Percentiles rank a stretch among this genome's conserved stretches.
Conservation (phyloP, 2,329 filamentous ascomycete species). For the Alternaria sp. region DNA sequence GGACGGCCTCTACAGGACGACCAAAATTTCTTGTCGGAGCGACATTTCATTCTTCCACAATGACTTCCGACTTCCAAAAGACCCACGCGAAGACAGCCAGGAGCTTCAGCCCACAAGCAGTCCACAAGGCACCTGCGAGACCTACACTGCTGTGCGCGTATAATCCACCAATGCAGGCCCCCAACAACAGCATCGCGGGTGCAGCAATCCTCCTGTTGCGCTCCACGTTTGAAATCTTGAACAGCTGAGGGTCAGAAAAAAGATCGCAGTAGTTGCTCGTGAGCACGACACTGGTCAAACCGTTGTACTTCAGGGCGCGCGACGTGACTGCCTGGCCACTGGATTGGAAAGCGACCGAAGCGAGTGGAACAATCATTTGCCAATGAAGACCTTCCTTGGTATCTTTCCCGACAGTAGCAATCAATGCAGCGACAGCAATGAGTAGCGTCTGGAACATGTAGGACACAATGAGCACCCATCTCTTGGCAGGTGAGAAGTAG, state of each 20-base stretch:
- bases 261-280: slow-evolving; percentile 84
- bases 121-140: slow-evolving; percentile 60
- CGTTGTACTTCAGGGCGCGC: slow-evolving; percentile 71
- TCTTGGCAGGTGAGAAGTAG: slow-evolving; percentile 64
- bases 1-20: not conserved
- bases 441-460: slow-evolving; percentile 52
- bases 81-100: slow-evolving; percentile 50
- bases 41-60: not conserved
- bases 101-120: slow-evolving; percentile 51
- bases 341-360: slow-evolving; percentile 76
- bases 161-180: slow-evolving; percentile 62
- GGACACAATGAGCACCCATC: slow-evolving; percentile 66
- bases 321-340: slow-evolving; percentile 80
- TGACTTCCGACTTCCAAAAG: slow-evolving; percentile 49
- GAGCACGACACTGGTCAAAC: slow-evolving; percentile 78
- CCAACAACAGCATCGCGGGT: slow-evolving; percentile 59
- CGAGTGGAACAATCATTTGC: slow-evolving; percentile 69
- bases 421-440: slow-evolving; percentile 50
- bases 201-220: slow-evolving; percentile 61
- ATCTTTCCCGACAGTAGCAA: slow-evolving; percentile 52
- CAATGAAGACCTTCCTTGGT: slow-evolving; percentile 52
- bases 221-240: slow-evolving; percentile 57
- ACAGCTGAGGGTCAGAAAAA: slow-evolving; percentile 69
- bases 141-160: slow-evolving; percentile 61
- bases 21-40: not conserved